These are phyloP conservation scores for Geotrichum restrictum DNA, from an alignment of 1,139 yeast genomes.

Conservation along the genomic window DNA sequence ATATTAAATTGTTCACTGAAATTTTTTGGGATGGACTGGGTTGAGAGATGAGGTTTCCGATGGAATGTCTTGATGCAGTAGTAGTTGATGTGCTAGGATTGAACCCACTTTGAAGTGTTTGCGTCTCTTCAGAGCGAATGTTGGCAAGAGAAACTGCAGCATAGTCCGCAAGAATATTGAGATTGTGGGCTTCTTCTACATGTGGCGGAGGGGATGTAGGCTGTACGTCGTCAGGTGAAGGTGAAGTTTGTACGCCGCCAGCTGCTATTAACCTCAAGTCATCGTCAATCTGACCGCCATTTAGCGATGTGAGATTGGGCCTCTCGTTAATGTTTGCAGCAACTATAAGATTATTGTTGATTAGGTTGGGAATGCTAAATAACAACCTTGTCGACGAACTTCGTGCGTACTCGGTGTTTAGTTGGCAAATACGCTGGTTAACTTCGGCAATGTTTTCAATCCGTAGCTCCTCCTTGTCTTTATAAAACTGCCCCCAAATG, in stretches of 20 bases:
- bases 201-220: not conserved
- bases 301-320: not conserved
- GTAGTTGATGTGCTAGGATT: too few relatives aligned
- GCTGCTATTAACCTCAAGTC: constrained; percentile 6
- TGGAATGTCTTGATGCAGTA: not conserved
- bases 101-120: not conserved
- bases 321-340: not conserved
- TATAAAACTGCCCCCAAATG: constrained; percentile 28
- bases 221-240: not conserved
- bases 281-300: constrained; percentile 1
- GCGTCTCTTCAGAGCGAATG: not conserved
- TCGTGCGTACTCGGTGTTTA: constrained; percentile 21
- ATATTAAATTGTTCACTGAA: not conserved
- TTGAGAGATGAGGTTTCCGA: not conserved
- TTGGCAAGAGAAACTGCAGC: not conserved
- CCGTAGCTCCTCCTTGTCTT: constrained; percentile 22
- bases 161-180: constrained; percentile 1
- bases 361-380: not conserved
- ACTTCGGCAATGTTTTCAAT: constrained; percentile 20
- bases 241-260: not conserved
- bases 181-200: not conserved
- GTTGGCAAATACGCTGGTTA: constrained; percentile 18
- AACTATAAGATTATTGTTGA: not conserved
- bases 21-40: not conserved
- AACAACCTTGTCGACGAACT: not conserved